phyloP scores from a whole-genome alignment of 257 asterid species.

The Solanum sejunctum region DNA sequence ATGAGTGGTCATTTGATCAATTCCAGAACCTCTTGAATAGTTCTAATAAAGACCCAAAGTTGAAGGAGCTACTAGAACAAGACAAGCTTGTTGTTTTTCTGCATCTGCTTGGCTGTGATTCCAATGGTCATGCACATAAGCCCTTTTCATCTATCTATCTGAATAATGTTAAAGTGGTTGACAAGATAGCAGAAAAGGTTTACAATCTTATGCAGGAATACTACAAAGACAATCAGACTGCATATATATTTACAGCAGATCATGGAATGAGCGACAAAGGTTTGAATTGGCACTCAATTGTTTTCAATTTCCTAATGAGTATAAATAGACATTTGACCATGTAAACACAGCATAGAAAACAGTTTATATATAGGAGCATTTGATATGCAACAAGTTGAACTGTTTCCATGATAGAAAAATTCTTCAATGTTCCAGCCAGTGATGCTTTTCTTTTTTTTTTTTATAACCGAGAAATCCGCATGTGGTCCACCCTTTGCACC shows the following conservation, averaged over 20 bases:
- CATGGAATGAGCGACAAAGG: slow-evolving; percentile 99
- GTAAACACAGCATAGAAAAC: not conserved
- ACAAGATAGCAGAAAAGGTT: slow-evolving; percentile 86
- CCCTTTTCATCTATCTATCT: slow-evolving; percentile 87
- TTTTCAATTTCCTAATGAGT: not conserved
- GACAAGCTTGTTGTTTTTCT: slow-evolving; percentile 78
- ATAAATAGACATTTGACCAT: not conserved
- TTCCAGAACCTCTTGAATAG: slow-evolving; percentile 71
- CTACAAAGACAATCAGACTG: slow-evolving; percentile 76
- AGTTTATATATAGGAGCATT: not conserved
- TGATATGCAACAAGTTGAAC: not conserved
- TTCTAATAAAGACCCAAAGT: slow-evolving; percentile 55
- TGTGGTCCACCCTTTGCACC: no score
- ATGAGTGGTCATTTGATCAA: slow-evolving; percentile 94
- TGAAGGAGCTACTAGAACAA: slow-evolving; percentile 76
- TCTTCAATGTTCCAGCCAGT: not conserved
- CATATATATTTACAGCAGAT: slow-evolving; percentile 93
- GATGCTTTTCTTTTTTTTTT: not conserved
- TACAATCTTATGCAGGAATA: slow-evolving; percentile 78
- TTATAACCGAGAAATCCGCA: no score
- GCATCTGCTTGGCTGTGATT: slow-evolving; percentile 94
- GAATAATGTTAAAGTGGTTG: slow-evolving; percentile 96
- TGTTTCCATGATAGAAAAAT: not conserved
- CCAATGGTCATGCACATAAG: slow-evolving; percentile 99
- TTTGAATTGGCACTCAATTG: slow-evolving; percentile 10